Conservation (phyloP, 371 early-diverging fungal species). For the Rhizopus stolonifer region DNA sequence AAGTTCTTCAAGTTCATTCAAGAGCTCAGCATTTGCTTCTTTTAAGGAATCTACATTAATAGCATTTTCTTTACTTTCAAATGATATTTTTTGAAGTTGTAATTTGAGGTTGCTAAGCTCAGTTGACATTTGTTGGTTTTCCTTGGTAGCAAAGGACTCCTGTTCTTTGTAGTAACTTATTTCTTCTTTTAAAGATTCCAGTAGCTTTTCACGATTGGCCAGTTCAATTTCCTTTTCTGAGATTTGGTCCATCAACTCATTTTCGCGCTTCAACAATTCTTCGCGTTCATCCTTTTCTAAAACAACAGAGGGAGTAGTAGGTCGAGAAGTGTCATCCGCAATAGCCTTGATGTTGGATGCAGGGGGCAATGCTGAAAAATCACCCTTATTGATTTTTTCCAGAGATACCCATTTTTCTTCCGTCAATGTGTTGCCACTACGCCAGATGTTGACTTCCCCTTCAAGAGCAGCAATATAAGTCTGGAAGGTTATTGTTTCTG, state of each 20-base stretch:
- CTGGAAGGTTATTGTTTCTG: constrained; percentile 76
- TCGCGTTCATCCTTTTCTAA: constrained; percentile 90
- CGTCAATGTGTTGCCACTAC: constrained; percentile 75
- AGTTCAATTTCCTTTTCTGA: constrained; percentile 83
- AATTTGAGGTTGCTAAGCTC: constrained; percentile 74
- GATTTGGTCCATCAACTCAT: constrained; percentile 88
- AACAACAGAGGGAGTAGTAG: constrained; percentile 75
- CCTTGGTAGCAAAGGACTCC: constrained; percentile 50
- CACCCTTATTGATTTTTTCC: constrained; percentile 63
- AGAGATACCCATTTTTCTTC: constrained; percentile 74
- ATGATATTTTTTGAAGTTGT: constrained; percentile 82
- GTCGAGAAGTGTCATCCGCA: constrained; percentile 58
- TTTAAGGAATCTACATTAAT: constrained; percentile 82
- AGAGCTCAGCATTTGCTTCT: constrained; percentile 78
- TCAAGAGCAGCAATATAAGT: constrained; percentile 82
- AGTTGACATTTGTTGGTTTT: constrained; percentile 69
- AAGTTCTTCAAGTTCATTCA: constrained; percentile 68
- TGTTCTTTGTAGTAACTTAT: constrained; percentile 62
- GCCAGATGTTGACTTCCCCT: constrained; percentile 88
- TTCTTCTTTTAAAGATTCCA: constrained; percentile 68
- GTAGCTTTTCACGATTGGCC: constrained; percentile 52
- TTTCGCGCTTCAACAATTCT: constrained; percentile 91
- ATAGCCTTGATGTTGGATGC: constrained; percentile 50
- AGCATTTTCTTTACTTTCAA: constrained; percentile 82
- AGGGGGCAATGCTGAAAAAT: constrained; percentile 43